phyloP scores from a whole-genome alignment of 2,329 filamentous ascomycete genomes.

The Fusarium pseudonygamai region DNA sequence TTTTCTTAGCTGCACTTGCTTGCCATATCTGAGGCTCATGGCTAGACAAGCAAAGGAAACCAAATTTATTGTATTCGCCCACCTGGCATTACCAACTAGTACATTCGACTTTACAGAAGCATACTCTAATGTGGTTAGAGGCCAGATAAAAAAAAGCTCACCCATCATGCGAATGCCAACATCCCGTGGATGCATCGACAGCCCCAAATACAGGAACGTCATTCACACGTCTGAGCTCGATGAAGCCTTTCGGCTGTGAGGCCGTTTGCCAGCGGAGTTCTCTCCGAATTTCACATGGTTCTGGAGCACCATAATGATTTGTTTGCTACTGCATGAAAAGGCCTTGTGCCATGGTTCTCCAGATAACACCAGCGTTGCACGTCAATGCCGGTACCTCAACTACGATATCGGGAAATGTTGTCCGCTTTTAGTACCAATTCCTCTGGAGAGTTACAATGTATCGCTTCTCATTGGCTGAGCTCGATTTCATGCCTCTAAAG shows the following conservation, averaged over 20 bases:
- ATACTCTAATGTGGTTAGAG: background rate
- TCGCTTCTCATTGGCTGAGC: background rate
- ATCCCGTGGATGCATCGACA: too few relatives aligned
- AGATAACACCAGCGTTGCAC: background rate
- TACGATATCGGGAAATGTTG: background rate
- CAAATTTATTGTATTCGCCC: rapidly evolving
- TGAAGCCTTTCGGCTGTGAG: too few relatives aligned
- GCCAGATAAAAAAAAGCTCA: background rate
- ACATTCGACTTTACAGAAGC: rapidly evolving
- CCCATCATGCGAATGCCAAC: background rate
- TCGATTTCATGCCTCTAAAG: background rate
- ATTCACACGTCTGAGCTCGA: background rate
- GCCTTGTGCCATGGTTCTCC: background rate
- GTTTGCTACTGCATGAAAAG: background rate
- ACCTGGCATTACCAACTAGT: background rate
- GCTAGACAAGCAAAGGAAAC: too few relatives aligned
- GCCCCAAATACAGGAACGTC: background rate
- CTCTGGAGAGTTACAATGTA: background rate
- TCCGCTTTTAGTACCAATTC: background rate
- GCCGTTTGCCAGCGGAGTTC: background rate
- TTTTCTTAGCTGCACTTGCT: rapidly evolving
- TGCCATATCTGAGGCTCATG: rapidly evolving
- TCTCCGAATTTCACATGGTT: background rate
- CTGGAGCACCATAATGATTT: background rate
- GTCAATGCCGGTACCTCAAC: background rate